Evolutionary conservation across 495 filamentous ascomycete genomes (phyloP), one percentile per base, ranked within the genome.

Genomic region (Chaetomium tenue): DNA sequence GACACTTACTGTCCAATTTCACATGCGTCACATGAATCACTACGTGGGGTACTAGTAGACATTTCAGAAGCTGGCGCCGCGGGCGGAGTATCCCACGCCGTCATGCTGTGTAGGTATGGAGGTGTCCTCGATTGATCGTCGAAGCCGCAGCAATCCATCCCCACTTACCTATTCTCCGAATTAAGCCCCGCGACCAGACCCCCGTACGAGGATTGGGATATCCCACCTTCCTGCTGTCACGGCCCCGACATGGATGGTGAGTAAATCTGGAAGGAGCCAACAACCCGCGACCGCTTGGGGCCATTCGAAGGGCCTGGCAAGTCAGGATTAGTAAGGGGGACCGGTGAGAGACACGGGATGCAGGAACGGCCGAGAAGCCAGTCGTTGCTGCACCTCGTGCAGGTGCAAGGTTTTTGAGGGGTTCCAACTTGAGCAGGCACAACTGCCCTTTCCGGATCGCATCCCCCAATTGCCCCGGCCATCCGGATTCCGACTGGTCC

Each of bases 281-380:
- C 46, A 50, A 3, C 23, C 8, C 9, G 23, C 23, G 11, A 52
- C 11, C 13, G 0, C 52, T 55, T 37, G 28, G 28, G 16, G 23
- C 52, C 12, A 30, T 9, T 40, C 15, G 33, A 57, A 57, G 33
- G 54, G 18, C 56, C 55, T 11, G 23, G 7, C 20, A 46, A 46
- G 54, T 42, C 20, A 42, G 39, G 40, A 57, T 57, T 25, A 57
- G 1, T n/a, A 16, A 46, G 37, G 18, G 55, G 7, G 33, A 46
- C 56, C 56, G 39, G 37, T 58, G 56, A 46, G 56, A 46, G 22
- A 58, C 40, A 15, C 56, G 56, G 56, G 57, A 60, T 60, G 57
- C 57, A 60, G 57, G 57, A 60, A 60, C 57, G 57, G 26, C 42
- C 5, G 56, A 30, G 25, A 12, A 28, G 6, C 46, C 33, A 3